Evolutionary conservation across 2,329 filamentous ascomycete species (phyloP).

Genomic region (Neonectria hederae): DNA sequence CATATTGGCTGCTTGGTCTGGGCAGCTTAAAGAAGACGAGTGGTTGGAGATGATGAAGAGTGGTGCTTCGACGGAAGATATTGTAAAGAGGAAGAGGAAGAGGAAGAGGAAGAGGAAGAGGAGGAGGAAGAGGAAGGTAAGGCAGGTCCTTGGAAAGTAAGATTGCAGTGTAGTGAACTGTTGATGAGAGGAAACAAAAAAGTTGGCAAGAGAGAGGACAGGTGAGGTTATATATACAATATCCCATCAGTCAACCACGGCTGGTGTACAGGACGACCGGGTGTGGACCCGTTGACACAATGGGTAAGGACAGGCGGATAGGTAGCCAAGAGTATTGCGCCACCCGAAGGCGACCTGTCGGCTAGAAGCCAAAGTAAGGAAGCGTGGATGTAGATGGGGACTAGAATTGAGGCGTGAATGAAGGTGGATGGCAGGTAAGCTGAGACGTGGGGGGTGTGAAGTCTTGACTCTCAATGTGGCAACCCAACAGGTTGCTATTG

Average conservation of each 20-base stretch:
- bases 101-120: background rate
- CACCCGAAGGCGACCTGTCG: conserved; percentile 26
- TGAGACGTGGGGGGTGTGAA: background rate
- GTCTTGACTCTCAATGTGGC: background rate
- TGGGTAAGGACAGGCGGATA: conserved; percentile 26
- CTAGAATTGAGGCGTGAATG: conserved; percentile 1
- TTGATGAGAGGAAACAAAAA: background rate
- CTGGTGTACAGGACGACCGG: conserved; percentile 27
- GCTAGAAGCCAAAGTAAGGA: conserved; percentile 15
- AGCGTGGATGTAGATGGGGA: conserved; percentile 9
- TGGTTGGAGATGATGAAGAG: background rate
- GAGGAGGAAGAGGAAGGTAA: background rate
- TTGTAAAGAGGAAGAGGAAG: background rate
- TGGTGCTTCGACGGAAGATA: background rate
- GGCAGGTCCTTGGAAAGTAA: background rate
- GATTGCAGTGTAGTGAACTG: background rate
- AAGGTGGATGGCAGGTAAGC: conserved; percentile 5
- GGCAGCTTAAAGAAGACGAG: background rate
- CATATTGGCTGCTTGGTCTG: conserved; percentile 32
- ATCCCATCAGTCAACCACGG: conserved; percentile 21
- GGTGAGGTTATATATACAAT: conserved; percentile 27
- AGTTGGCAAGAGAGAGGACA: conserved; percentile 6
- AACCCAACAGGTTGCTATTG: background rate
- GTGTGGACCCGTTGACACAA: conserved; percentile 28
- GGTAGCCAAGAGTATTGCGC: conserved; percentile 36